phyloP scores from a whole-genome alignment of 306 rosid species.

The Cucurbita pepo region DNA sequence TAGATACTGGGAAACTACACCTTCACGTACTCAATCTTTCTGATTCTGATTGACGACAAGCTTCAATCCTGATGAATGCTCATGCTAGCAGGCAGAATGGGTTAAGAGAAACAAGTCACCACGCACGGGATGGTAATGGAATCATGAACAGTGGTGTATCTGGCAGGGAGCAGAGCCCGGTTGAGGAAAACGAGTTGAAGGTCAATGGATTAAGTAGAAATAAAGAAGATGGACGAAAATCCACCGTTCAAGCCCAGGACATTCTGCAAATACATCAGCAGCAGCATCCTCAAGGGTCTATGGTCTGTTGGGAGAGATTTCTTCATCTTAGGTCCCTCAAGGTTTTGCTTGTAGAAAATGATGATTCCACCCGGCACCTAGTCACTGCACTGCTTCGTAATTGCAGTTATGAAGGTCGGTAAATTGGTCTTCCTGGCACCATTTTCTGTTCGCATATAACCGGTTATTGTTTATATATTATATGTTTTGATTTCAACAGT shows the following conservation, averaged over 20 bases:
- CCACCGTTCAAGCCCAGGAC: conserved; percentile 22
- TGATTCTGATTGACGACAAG: conserved; percentile 28
- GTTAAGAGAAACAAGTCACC: conserved; percentile 20
- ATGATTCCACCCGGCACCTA: conserved; percentile 77
- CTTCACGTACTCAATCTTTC: conserved; percentile 5
- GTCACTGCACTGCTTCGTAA: conserved; percentile 85
- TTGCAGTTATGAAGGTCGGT: conserved; percentile 86
- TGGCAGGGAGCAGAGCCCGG: conserved; percentile 15
- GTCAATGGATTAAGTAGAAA: conserved; percentile 25
- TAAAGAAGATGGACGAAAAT: conserved; percentile 29
- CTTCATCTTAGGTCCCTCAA: conserved; percentile 66
- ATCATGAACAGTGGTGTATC: conserved; percentile 17
- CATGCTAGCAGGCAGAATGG: conserved; percentile 26
- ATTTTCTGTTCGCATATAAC: background rate
- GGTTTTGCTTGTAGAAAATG: conserved; percentile 78
- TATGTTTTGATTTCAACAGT: background rate
- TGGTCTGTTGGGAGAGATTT: conserved; percentile 86
- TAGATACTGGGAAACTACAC: conserved; percentile 9
- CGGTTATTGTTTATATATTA: background rate
- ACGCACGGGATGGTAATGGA: conserved; percentile 23
- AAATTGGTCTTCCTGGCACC: background rate
- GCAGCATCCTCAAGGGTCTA: conserved; percentile 52
- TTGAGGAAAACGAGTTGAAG: conserved; percentile 29
- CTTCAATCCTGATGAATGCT: conserved; percentile 32
- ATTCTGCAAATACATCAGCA: conserved; percentile 28